Evolutionary conservation across 495 filamentous ascomycete species (phyloP).

Genomic region (Xylaria acuta): DNA sequence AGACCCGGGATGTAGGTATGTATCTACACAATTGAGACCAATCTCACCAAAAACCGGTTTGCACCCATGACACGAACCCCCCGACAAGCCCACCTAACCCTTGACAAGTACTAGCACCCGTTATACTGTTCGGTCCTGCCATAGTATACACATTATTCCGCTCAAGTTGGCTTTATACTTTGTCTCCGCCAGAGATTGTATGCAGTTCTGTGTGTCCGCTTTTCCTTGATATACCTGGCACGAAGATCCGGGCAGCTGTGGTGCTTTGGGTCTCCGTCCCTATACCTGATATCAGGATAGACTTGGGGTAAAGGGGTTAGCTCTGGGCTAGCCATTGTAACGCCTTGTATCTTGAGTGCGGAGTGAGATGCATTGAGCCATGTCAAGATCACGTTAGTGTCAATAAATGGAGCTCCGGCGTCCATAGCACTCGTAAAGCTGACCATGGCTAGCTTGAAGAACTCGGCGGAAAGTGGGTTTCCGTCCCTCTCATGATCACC

Average conservation of each 20-base stretch:
- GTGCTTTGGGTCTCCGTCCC: background rate
- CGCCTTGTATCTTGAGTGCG: background rate
- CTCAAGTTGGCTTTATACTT: background rate
- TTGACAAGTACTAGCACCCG: background rate
- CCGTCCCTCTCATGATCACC: background rate
- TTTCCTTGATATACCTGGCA: background rate
- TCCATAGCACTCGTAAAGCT: background rate
- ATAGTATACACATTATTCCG: background rate
- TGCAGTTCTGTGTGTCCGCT: background rate
- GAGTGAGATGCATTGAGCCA: background rate
- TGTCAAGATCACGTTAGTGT: background rate
- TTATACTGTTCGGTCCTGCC: background rate
- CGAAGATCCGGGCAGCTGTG: conserved; percentile 15
- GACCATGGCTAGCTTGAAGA: background rate
- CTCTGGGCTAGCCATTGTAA: background rate
- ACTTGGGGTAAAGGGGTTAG: background rate
- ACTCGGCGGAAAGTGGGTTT: background rate
- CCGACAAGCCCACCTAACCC: background rate
- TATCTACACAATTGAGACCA: background rate
- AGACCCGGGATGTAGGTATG: background rate
- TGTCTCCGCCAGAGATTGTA: background rate
- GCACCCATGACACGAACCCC: background rate
- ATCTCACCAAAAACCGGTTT: background rate
- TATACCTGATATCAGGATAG: background rate
- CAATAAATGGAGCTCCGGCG: background rate